phyloP scores from a whole-genome alignment of 306 rosid species.

The Mimosa pudica region DNA sequence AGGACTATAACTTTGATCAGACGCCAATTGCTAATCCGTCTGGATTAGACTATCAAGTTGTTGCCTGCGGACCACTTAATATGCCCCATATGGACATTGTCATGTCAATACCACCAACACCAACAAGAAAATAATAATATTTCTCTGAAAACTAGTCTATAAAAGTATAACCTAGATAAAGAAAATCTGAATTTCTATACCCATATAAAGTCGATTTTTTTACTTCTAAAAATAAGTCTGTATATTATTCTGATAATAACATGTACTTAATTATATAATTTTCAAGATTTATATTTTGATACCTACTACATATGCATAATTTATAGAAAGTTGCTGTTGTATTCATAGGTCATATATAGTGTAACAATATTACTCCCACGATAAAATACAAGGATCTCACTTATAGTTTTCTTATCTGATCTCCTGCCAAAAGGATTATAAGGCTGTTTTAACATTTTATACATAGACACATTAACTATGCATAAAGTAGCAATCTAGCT shows the following conservation, averaged over 20 bases:
- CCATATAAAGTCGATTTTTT: background rate
- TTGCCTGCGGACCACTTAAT: background rate
- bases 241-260: too few species aligned
- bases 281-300: background rate
- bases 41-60: conserved; percentile 13
- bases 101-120: background rate
- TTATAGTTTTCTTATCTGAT: background rate
- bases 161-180: background rate
- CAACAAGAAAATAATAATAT: background rate
- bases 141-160: background rate
- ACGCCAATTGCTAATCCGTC: background rate
- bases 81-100: background rate
- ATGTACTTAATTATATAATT: too few species aligned
- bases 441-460: background rate
- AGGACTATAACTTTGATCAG: background rate
- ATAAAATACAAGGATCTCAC: background rate
- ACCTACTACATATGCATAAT: background rate
- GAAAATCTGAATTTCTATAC: background rate
- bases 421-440: background rate
- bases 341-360: background rate
- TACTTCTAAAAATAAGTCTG: background rate
- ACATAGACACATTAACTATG: too few species aligned
- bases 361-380: background rate
- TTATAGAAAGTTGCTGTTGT: background rate
- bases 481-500: too few species aligned